Percentiles rank a stretch among this genome's conserved stretches.
Conservation (phyloP, 2,329 filamentous ascomycete species). For the Myrmaecium sp. region DNA sequence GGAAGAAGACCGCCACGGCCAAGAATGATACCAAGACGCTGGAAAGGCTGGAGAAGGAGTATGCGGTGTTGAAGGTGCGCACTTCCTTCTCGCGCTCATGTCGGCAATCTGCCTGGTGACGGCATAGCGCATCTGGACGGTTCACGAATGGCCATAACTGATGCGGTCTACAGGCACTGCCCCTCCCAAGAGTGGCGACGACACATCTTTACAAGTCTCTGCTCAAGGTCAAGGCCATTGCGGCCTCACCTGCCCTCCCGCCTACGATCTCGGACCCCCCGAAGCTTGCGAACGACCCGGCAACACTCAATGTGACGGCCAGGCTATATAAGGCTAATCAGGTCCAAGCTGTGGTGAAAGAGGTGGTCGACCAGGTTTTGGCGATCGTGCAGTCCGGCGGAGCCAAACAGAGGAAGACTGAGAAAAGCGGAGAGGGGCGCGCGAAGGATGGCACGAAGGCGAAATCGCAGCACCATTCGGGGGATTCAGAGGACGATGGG, state of each 20-base stretch:
- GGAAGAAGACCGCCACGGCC: slow-evolving; percentile 36
- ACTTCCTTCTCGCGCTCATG: neutral
- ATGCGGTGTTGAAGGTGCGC: slow-evolving; percentile 38
- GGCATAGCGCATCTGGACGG: neutral
- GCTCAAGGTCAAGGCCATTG: slow-evolving; percentile 39
- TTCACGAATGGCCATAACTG: neutral
- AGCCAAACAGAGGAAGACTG: slow-evolving; percentile 4
- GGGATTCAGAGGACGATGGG: slow-evolving; percentile 6
- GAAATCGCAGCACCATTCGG: slow-evolving; percentile 3
- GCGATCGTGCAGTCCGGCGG: slow-evolving; percentile 19
- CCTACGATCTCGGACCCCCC: slow-evolving; percentile 19
- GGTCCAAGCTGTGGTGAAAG: slow-evolving; percentile 39
- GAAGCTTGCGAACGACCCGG: slow-evolving; percentile 24
- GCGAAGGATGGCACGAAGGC: slow-evolving; percentile 4
- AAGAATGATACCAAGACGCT: slow-evolving; percentile 31
- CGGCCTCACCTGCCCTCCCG: slow-evolving; percentile 31
- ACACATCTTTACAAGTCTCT: slow-evolving; percentile 40
- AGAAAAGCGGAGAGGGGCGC: slow-evolving; percentile 2
- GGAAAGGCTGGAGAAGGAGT: slow-evolving; percentile 45
- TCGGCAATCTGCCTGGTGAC: neutral
- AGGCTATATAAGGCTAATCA: slow-evolving; percentile 43
- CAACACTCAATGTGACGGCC: slow-evolving; percentile 40
- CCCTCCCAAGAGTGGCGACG: slow-evolving; percentile 32
- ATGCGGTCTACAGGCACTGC: slow-evolving; percentile 25
- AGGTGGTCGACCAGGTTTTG: slow-evolving; percentile 31